phyloP scores from a whole-genome alignment of 345 rosid species.

The Moringa oleifera region DNA sequence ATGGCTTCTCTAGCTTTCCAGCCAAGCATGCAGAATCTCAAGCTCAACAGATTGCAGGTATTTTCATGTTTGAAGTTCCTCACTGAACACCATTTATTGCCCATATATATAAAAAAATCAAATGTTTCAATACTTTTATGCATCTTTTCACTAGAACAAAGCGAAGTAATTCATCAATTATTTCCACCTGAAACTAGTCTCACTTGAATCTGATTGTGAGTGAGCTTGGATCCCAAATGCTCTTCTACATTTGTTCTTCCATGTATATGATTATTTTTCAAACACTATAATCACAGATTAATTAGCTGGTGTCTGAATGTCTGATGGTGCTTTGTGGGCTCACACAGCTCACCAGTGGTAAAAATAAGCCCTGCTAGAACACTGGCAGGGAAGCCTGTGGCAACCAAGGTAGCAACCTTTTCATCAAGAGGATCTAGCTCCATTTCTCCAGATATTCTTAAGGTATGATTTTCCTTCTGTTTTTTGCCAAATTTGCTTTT shows the following conservation, averaged over 20 bases:
- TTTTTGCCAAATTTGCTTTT: too few relatives aligned
- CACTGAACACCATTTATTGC: neutral
- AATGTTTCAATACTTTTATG: neutral
- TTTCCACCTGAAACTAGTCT: too few relatives aligned
- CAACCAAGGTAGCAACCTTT: conserved; percentile 34
- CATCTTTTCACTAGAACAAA: neutral
- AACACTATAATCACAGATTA: neutral
- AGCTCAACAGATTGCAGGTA: conserved; percentile 33
- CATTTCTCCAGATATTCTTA: conserved; percentile 33
- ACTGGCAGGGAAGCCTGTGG: conserved; percentile 24
- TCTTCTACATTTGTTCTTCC: conserved; percentile 29
- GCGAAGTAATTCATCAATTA: too few relatives aligned
- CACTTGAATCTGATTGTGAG: too few relatives aligned
- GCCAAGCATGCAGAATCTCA: conserved; percentile 40
- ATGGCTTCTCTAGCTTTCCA: conserved; percentile 48
- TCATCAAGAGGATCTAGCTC: conserved; percentile 62
- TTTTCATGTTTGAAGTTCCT: neutral
- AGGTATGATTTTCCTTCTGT: conserved; percentile 15
- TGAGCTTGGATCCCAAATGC: conserved; percentile 30
- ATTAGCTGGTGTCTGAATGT: neutral
- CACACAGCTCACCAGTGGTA: conserved; percentile 16
- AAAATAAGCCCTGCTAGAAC: conserved; percentile 24
- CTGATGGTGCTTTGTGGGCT: neutral
- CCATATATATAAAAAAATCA: neutral
- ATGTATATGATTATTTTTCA: conserved; percentile 17